Base-by-base conservation (phyloP, 2,329 filamentous ascomycete genomes). In the Penicillium crustosum region DNA sequence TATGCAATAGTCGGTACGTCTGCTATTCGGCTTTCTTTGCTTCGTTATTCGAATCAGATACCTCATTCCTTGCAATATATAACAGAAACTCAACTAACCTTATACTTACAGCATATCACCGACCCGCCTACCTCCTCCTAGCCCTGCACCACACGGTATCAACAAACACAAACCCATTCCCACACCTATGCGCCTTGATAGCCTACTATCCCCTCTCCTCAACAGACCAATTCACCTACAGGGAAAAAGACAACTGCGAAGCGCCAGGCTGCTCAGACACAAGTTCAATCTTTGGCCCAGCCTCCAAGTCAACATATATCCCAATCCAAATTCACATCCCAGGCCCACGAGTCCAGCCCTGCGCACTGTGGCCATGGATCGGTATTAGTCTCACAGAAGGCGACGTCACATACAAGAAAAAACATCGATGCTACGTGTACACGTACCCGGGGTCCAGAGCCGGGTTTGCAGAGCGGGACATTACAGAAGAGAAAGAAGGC, bases 381-480 rank as follows among this genome's bases (percentile, higher is more conserved):
- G 53, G 43, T 10, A 13, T 63, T 3, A 59, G 56, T 75, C 75
- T 42, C 13, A 61, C 50, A 21, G 65, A 68, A 49, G 62, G 60
- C 29, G 59, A 60, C 36, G 61, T 68, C 19, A 68, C 68, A 0
- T 65, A 63, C 45, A 70, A 68, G 12, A 73, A 71, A 55, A 64
- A 68, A 6, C 71, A 73, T 48, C 64, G 66, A 12, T 73, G 71
- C 43, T 63, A 73, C 49, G 53, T 79, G 13, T 85, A 81, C 69
- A 77, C 78, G 4, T 87, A 87, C 67, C 78, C 81, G 2, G 79
- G 79, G 51, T 82, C 73, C 0, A 75, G 82, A 41, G 72, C 83
- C 0, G 88, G 89, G 0, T 91, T 91, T 59, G 88, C 88, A 0
- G 88, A 91, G 71, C 79, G 81, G 45, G 68, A 87, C 13, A 81